These are phyloP conservation scores for Eudorina sp. DNA, from an alignment of 139 green algal genomes.

Conservation along the genomic window DNA sequence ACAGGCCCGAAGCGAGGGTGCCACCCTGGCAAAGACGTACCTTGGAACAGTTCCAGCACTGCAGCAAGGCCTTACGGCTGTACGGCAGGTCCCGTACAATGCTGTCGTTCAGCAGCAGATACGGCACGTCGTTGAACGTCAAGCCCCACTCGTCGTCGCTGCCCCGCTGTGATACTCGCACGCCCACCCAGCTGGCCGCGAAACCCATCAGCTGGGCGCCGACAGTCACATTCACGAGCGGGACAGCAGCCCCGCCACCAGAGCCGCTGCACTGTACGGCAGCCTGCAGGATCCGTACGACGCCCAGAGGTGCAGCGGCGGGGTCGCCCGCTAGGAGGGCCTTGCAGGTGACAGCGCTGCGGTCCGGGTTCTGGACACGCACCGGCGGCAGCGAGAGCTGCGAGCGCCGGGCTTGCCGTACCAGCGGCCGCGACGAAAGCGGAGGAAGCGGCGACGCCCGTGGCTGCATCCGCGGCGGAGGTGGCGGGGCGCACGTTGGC, in stretches of 20 bases:
- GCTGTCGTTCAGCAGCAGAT: background rate
- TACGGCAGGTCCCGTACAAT: background rate
- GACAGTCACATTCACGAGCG: background rate
- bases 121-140: background rate
- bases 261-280: background rate
- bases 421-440: too few species aligned
- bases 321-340: background rate
- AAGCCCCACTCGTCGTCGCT: background rate
- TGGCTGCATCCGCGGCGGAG: background rate
- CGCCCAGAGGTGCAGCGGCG: background rate
- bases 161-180: background rate
- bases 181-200: background rate
- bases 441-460: background rate
- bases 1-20: too few species aligned
- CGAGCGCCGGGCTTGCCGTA: background rate
- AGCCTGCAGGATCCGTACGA: background rate
- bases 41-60: background rate
- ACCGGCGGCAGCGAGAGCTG: background rate
- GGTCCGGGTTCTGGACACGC: background rate
- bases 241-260: background rate
- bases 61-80: conserved; percentile 1
- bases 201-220: background rate
- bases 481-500: background rate
- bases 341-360: background rate
- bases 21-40: background rate